Evolutionary conservation across 805 yeast species (phyloP).

Genomic region (Yamadazyma nakazawae): DNA sequence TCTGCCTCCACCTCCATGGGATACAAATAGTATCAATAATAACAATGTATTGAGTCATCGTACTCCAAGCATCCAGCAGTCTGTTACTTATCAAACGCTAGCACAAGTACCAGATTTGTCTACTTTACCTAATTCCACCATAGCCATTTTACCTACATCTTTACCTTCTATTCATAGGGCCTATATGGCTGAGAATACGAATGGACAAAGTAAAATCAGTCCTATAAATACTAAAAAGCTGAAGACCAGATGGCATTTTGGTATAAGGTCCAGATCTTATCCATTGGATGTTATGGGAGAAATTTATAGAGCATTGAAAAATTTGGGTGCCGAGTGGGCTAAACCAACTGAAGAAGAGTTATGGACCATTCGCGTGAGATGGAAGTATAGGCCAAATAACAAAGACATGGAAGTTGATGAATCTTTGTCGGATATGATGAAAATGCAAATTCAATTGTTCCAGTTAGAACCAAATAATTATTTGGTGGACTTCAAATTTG

Average conservation of each 20-base stretch:
- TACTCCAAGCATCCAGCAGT: constrained; percentile 44
- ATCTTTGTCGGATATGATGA: constrained; percentile 67
- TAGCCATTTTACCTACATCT: constrained; percentile 90
- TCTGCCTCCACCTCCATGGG: constrained; percentile 56
- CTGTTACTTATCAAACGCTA: constrained; percentile 45
- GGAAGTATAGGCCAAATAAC: constrained; percentile 63
- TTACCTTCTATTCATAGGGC: constrained; percentile 94
- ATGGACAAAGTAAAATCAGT: constrained; percentile 26
- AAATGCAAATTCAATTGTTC: constrained; percentile 94
- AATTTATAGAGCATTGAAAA: constrained; percentile 88
- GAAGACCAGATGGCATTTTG: constrained; percentile 97
- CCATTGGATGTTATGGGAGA: constrained; percentile 99
- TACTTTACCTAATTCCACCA: constrained; percentile 68
- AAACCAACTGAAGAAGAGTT: constrained; percentile 90
- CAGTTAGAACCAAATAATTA: constrained; percentile 95
- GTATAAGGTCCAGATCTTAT: constrained; percentile 91
- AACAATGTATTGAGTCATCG: constrained; percentile 20
- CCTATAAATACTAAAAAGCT: constrained; percentile 75
- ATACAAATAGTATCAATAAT: constrained; percentile 12
- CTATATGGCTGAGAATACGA: constrained; percentile 63
- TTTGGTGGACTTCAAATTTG: constrained; percentile 94
- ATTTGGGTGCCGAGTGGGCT: constrained; percentile 96
- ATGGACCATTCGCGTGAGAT: constrained; percentile 94
- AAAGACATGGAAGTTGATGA: constrained; percentile 18
- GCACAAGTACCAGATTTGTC: constrained; percentile 46